Conservation (phyloP, 495 filamentous ascomycete genomes). For the Penicillium paradoxum region DNA sequence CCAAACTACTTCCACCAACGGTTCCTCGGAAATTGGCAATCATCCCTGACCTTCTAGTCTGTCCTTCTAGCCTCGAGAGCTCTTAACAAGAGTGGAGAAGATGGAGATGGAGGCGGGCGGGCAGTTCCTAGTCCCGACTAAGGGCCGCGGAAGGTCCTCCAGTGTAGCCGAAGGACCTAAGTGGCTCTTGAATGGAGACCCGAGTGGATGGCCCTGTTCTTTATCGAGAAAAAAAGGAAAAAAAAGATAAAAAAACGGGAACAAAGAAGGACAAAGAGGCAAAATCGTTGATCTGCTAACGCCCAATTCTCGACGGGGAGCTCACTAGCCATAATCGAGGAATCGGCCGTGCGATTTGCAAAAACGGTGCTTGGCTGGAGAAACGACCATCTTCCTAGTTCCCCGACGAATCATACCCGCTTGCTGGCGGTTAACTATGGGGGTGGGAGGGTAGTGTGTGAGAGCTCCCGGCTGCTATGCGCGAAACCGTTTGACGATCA, state of each 20-base stretch:
- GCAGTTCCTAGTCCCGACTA: slow-evolving; percentile 19
- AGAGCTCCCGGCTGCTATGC: slow-evolving; percentile 10
- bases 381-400: slow-evolving; percentile 1
- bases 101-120: slow-evolving; percentile 23
- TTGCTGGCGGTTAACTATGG: neutral
- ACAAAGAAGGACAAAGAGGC: slow-evolving; percentile 6
- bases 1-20: neutral
- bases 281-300: slow-evolving; percentile 1
- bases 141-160: slow-evolving; percentile 20
- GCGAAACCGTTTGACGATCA: slow-evolving; percentile 29
- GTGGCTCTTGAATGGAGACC: slow-evolving; percentile 3
- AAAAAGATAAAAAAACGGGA: neutral
- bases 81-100: slow-evolving; percentile 9
- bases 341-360: slow-evolving; percentile 10
- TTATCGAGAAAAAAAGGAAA: neutral
- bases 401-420: slow-evolving; percentile 11
- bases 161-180: slow-evolving; percentile 9
- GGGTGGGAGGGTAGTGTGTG: neutral
- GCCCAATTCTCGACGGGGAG: neutral
- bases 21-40: neutral
- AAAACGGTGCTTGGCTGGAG: neutral
- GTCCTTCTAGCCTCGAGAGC: slow-evolving; percentile 9
- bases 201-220: neutral
- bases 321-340: neutral
- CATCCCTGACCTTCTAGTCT: neutral